Percentiles rank a stretch among this genome's conserved stretches.
These are phyloP conservation scores for Penicillium sp. DNA, from an alignment of 2,329 filamentous ascomycete genomes.

Conservation along the genomic window DNA sequence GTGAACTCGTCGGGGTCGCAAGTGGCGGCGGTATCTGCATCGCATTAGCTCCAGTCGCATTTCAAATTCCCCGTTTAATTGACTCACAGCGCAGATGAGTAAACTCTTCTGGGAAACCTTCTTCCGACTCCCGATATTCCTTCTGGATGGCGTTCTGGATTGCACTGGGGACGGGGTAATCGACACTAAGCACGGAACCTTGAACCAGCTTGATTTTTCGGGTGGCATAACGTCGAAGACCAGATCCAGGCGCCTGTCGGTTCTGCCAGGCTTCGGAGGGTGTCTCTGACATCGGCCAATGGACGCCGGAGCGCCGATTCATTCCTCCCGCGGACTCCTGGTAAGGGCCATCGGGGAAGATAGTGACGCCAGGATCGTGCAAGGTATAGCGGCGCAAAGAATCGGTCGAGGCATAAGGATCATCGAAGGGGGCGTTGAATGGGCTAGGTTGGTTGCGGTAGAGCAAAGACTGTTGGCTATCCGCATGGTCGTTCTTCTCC, in stretches of 20 bases:
- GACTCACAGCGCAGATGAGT: slow-evolving; percentile 84
- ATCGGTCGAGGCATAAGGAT: slow-evolving; percentile 45
- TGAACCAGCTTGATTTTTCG: slow-evolving; percentile 98
- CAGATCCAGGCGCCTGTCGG: slow-evolving; percentile 67
- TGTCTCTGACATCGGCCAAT: slow-evolving; percentile 62
- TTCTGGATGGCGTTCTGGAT: slow-evolving; percentile 96
- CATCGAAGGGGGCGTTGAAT: slow-evolving; percentile 50
- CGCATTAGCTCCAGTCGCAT: slow-evolving; percentile 3
- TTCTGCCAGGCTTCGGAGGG: slow-evolving; percentile 72
- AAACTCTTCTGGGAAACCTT: slow-evolving; percentile 85
- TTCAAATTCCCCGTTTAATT: neutral
- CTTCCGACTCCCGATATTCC: slow-evolving; percentile 84
- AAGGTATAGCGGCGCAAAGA: slow-evolving; percentile 35
- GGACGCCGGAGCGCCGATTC: slow-evolving; percentile 52
- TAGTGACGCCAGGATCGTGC: slow-evolving; percentile 56
- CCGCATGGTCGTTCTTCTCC: slow-evolving; percentile 22
- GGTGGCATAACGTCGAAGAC: slow-evolving; percentile 85
- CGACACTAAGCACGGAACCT: slow-evolving; percentile 91
- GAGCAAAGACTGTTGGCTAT: slow-evolving; percentile 30
- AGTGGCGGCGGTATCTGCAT: slow-evolving; percentile 81
- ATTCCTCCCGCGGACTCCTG: slow-evolving; percentile 59
- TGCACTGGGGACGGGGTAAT: slow-evolving; percentile 94
- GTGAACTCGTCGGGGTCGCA: slow-evolving; percentile 99
- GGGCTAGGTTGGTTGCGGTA: slow-evolving; percentile 42
- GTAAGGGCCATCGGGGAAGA: slow-evolving; percentile 53